These are phyloP conservation scores for Logfia minima DNA, from an alignment of 129 eudicot genomes.

Conservation along the genomic window DNA sequence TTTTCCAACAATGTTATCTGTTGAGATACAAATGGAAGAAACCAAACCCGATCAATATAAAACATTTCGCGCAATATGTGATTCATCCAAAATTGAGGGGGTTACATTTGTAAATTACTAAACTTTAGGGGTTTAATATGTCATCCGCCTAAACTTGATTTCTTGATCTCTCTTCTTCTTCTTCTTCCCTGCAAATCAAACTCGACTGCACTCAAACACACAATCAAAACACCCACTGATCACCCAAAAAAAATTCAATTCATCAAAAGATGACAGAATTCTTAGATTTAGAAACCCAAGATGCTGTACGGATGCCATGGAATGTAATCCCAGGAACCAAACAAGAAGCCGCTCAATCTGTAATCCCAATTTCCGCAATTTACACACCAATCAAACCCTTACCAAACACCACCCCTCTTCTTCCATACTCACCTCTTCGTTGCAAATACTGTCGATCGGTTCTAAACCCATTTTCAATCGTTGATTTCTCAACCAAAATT, in stretches of 20 bases:
- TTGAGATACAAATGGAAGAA: too few relatives aligned
- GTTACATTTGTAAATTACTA: too few relatives aligned
- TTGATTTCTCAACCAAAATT: conserved; percentile 83
- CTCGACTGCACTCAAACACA: conserved; percentile 1
- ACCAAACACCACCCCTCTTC: conserved; percentile 47
- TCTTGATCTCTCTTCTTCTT: conserved; percentile 7
- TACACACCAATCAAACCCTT: conserved; percentile 96
- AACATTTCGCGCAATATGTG: not conserved
- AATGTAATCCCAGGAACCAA: conserved; percentile 90
- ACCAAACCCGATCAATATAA: too few relatives aligned
- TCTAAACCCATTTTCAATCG: conserved; percentile 84
- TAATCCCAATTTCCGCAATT: conserved; percentile 80
- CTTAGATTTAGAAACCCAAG: conserved; percentile 71
- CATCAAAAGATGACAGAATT: conserved; percentile 67
- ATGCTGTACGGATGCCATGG: conserved; percentile 97
- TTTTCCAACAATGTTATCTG: too few relatives aligned
- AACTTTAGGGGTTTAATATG: not conserved
- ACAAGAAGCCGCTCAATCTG: conserved; percentile 59
- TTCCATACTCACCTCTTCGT: conserved; percentile 89
- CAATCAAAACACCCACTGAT: conserved; percentile 6
- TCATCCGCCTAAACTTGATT: conserved; percentile 19
- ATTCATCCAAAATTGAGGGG: not conserved
- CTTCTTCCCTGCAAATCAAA: conserved; percentile 24
- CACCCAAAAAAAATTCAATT: not conserved
- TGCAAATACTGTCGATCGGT: conserved; percentile 89